phyloP scores from a whole-genome alignment of 73 alveolate species.

The Stentor roeselii region DNA sequence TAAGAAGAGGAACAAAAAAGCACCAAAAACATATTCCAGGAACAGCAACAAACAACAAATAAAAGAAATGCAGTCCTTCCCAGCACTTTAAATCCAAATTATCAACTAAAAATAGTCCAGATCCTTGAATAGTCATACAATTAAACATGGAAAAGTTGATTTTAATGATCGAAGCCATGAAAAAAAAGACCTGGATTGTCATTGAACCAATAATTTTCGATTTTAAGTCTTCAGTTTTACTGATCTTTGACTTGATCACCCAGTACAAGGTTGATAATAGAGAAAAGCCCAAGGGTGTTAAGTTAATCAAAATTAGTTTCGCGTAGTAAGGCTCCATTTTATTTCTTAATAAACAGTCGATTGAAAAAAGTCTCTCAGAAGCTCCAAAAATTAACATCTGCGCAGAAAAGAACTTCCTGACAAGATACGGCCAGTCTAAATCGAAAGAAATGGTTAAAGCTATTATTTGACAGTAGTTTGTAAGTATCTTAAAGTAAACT shows the following conservation, averaged over 20 bases:
- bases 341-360: constrained; percentile 33
- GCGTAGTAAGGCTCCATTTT: constrained; percentile 33
- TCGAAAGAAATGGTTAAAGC: constrained; percentile 39
- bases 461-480: constrained; percentile 46
- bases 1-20: constrained; percentile 26
- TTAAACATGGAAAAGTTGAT: not conserved
- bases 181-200: not conserved
- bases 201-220: not conserved
- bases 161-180: not conserved
- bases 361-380: constrained; percentile 24
- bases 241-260: too few relatives aligned
- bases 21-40: constrained; percentile 33
- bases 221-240: too few relatives aligned
- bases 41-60: not conserved
- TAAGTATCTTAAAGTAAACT: constrained; percentile 42
- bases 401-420: not conserved
- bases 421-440: constrained; percentile 53
- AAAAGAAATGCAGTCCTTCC: not conserved
- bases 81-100: not conserved
- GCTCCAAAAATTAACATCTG: not conserved
- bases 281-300: too few relatives aligned
- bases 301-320: too few relatives aligned
- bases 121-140: constrained; percentile 17
- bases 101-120: not conserved
- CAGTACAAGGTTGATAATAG: too few relatives aligned